A percentile compares a stretch with the other conserved stretches of the same genome.
These are phyloP conservation scores for Loxodes magnus DNA, from an alignment of 73 alveolate genomes.

Conservation along the genomic window DNA sequence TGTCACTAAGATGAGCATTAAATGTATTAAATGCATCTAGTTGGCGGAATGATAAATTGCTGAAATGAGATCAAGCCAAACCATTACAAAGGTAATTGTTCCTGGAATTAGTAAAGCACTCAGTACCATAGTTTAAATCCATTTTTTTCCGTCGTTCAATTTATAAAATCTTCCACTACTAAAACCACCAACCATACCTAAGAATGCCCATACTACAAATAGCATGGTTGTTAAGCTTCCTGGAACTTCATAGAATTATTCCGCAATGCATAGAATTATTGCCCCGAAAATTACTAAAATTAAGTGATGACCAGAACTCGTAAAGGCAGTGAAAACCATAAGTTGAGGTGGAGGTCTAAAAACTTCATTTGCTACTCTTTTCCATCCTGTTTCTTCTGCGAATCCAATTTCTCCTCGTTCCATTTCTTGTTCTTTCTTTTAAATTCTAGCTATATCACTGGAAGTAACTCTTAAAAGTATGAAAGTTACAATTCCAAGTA, in stretches of 20 bases:
- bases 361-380: slow-evolving; percentile 14
- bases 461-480: slow-evolving; percentile 19
- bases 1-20: background rate
- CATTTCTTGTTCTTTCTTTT: slow-evolving; percentile 7
- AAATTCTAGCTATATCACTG: slow-evolving; percentile 6
- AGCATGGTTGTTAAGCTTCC: background rate
- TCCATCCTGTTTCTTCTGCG: slow-evolving; percentile 7
- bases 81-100: background rate
- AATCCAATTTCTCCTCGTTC: background rate
- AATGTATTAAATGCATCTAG: background rate
- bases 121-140: background rate
- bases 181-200: slow-evolving; percentile 14
- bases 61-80: background rate
- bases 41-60: background rate
- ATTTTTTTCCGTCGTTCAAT: background rate
- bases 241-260: slow-evolving; percentile 3
- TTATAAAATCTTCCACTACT: slow-evolving; percentile 3
- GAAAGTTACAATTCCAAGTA: slow-evolving; percentile 28
- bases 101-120: slow-evolving; percentile 6
- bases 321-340: background rate
- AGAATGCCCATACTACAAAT: background rate
- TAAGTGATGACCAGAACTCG: slow-evolving; percentile 5
- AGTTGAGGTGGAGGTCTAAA: slow-evolving; percentile 1
- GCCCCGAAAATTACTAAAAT: background rate
- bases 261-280: background rate